phyloP scores from a whole-genome alignment of 345 rosid genomes.

The Linum tenue region DNA sequence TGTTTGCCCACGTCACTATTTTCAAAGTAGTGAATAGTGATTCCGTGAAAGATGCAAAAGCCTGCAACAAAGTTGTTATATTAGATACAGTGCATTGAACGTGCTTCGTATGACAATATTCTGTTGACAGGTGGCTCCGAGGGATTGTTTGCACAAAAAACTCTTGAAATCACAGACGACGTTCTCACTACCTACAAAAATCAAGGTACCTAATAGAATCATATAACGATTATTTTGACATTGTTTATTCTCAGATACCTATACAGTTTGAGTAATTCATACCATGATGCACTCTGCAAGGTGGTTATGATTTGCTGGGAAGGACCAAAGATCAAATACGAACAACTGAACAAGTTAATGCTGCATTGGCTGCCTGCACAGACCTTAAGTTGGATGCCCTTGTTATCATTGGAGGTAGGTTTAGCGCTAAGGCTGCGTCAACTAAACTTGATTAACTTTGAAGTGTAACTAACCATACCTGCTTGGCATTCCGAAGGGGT shows the following conservation, averaged over 20 bases:
- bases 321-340: constrained; percentile 96
- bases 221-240: constrained; percentile 4
- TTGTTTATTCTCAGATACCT: constrained; percentile 11
- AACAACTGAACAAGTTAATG: constrained; percentile 91
- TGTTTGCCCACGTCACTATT: not conserved
- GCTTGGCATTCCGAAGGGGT: constrained; percentile 49
- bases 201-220: constrained; percentile 51
- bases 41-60: too few species aligned
- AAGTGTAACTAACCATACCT: constrained; percentile 7
- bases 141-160: constrained; percentile 92
- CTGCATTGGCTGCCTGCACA: constrained; percentile 72
- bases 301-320: constrained; percentile 96
- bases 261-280: constrained; percentile 13
- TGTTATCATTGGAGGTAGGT: constrained; percentile 87
- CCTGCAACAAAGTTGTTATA: too few species aligned
- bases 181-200: constrained; percentile 79
- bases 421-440: constrained; percentile 3
- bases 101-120: not conserved
- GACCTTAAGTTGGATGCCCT: constrained; percentile 90
- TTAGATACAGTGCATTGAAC: too few species aligned
- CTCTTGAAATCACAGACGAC: constrained; percentile 76
- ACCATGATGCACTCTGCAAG: constrained; percentile 26
- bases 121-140: constrained; percentile 77
- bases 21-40: too few species aligned
- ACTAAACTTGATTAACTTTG: not conserved